phyloP scores from a whole-genome alignment of 805 yeast species.

The Ogataea salicorniae region DNA sequence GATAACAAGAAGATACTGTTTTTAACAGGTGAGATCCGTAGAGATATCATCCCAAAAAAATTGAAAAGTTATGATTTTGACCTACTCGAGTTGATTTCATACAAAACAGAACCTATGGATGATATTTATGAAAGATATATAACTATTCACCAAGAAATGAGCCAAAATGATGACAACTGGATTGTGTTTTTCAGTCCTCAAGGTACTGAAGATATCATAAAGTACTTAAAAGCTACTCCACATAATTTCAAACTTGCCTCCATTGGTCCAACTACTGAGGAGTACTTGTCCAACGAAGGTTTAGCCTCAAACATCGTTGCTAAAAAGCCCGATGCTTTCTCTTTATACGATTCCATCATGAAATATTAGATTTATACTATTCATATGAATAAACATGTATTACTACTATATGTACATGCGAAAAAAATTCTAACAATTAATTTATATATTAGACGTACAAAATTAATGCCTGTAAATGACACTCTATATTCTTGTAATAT shows the following conservation, averaged over 20 bases:
- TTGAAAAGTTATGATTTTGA: conserved; percentile 39
- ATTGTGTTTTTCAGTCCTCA: conserved; percentile 88
- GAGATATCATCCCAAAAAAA: conserved; percentile 71
- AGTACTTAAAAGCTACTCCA: conserved; percentile 24
- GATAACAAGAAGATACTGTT: conserved; percentile 45
- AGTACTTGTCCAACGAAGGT: conserved; percentile 47
- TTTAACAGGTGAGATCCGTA: conserved; percentile 81
- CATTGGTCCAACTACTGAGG: conserved; percentile 90
- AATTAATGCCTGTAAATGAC: neutral
- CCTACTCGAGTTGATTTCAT: conserved; percentile 59
- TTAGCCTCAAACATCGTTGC: conserved; percentile 62
- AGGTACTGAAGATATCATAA: conserved; percentile 64
- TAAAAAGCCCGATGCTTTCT: conserved; percentile 62
- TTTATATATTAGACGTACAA: neutral
- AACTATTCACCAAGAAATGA: conserved; percentile 26
- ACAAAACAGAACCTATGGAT: conserved; percentile 53
- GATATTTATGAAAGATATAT: conserved; percentile 35
- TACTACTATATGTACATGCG: neutral
- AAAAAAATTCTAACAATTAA: neutral
- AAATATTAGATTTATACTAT: neutral
- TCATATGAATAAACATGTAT: too few relatives aligned
- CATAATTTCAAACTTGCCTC: conserved; percentile 53
- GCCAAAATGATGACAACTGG: conserved; percentile 43
- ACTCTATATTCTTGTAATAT: neutral
- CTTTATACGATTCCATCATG: conserved; percentile 43